These are phyloP conservation scores for Cucumis sativus DNA, from an alignment of 306 rosid species.

Conservation along the genomic window DNA sequence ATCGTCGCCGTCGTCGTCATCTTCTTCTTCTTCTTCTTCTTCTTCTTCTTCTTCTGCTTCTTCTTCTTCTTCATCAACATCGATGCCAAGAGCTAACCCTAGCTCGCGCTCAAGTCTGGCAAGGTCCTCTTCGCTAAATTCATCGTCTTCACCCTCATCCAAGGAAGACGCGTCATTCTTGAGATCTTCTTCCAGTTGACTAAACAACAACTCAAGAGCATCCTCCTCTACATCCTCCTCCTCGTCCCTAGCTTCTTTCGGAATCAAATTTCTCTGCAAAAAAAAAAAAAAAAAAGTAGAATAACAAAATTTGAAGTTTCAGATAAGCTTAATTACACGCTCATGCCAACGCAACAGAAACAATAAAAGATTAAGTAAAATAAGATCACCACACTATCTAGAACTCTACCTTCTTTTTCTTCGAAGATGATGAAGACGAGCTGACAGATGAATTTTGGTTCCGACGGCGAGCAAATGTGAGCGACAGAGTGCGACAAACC, in stretches of 20 bases:
- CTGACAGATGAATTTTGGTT: constrained; percentile 14
- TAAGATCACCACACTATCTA: neutral
- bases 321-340: neutral
- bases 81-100: constrained; percentile 32
- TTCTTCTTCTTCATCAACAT: constrained; percentile 18
- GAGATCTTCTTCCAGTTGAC: constrained; percentile 71
- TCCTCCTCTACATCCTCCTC: constrained; percentile 35
- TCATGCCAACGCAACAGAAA: neutral
- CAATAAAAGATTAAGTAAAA: neutral
- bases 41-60: neutral
- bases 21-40: constrained; percentile 2
- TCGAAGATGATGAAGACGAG: constrained; percentile 32
- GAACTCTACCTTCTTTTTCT: constrained; percentile 36
- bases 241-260: constrained; percentile 11
- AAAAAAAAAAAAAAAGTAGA: neutral
- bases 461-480: constrained; percentile 30
- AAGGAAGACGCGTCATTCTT: constrained; percentile 41
- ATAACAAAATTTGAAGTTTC: neutral
- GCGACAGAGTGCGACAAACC: constrained; percentile 19
- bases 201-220: constrained; percentile 67
- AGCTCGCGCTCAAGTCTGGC: constrained; percentile 51
- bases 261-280: constrained; percentile 26
- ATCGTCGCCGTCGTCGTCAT: neutral
- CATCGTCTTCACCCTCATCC: constrained; percentile 31
- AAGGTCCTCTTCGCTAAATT: constrained; percentile 54